These are phyloP conservation scores for Globisporangium cederbergense DNA, from an alignment of 352 stramenopile species.

Conservation along the genomic window DNA sequence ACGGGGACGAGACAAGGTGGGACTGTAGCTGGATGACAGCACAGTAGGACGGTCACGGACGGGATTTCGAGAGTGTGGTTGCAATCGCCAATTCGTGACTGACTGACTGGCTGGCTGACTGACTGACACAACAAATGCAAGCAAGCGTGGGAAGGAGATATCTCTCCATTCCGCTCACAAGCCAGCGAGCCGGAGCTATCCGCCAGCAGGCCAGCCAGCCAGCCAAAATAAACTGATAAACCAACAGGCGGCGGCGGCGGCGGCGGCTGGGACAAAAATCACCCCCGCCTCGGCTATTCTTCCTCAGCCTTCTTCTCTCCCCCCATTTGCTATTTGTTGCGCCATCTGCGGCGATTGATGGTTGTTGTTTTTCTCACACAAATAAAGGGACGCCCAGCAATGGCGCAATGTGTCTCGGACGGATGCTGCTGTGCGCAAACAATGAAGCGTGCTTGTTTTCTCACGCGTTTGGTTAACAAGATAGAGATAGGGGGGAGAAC, in stretches of 20 bases:
- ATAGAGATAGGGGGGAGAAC: too few species aligned
- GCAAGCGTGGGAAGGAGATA: not conserved
- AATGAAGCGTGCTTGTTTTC: too few species aligned
- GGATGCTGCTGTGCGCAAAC: too few species aligned
- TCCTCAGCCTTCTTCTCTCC: slow-evolving; percentile 7
- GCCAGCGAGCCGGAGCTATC: not conserved
- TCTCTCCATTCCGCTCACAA: not conserved
- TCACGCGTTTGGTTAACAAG: not conserved
- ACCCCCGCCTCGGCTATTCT: not conserved
- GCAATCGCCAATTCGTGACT: slow-evolving; percentile 10
- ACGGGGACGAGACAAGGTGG: not conserved
- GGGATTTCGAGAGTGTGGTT: not conserved
- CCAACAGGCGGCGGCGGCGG: not conserved
- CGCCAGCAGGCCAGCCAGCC: not conserved
- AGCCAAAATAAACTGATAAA: not conserved
- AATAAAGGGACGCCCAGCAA: not conserved
- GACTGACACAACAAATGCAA: not conserved
- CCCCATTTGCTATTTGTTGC: not conserved
- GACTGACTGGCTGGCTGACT: not conserved
- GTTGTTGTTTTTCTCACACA: slow-evolving; percentile 8
- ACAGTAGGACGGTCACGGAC: slow-evolving; percentile 6
- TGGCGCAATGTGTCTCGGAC: not conserved
- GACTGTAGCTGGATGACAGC: not conserved
- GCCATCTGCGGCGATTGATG: slow-evolving; percentile 8
- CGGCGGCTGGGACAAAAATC: not conserved